A percentile compares a stretch with the other conserved stretches of the same genome.
Conservation (phyloP, 2,329 filamentous ascomycete genomes). For the Cyanodermella asteris region DNA sequence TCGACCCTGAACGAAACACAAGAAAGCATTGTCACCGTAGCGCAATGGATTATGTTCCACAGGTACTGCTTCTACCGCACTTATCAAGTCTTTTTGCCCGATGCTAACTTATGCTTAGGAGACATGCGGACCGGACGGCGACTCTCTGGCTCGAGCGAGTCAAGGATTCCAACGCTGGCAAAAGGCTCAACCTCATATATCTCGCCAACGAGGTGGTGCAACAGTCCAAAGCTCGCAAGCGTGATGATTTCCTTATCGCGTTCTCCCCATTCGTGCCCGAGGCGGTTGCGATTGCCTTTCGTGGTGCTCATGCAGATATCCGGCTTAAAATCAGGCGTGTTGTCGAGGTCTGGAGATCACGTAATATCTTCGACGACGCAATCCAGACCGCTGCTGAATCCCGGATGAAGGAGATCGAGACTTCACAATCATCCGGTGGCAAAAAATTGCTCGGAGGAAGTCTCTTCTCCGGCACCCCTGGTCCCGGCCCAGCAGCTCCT, state of each 20-base stretch:
- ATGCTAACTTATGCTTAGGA: conserved; percentile 27
- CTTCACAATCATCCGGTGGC: conserved; percentile 27
- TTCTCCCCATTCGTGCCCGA: conserved; percentile 85
- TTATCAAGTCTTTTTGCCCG: background rate
- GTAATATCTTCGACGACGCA: conserved; percentile 59
- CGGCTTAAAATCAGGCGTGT: conserved; percentile 75
- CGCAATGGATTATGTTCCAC: conserved; percentile 99
- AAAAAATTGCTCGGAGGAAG: conserved; percentile 42
- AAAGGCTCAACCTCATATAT: conserved; percentile 78
- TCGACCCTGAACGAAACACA: conserved; percentile 92
- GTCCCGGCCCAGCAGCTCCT: conserved; percentile 38
- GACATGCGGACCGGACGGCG: conserved; percentile 78
- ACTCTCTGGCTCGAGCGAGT: conserved; percentile 79
- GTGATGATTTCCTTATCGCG: conserved; percentile 77
- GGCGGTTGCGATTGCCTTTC: conserved; percentile 76
- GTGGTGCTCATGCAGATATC: conserved; percentile 63
- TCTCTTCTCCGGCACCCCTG: conserved; percentile 43
- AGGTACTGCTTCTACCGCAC: conserved; percentile 33
- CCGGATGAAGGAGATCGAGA: conserved; percentile 47
- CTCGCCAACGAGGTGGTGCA: conserved; percentile 95
- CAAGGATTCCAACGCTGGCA: conserved; percentile 67
- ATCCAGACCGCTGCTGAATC: conserved; percentile 66
- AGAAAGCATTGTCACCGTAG: conserved; percentile 86
- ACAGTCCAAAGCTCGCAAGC: conserved; percentile 79
- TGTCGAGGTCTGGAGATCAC: conserved; percentile 81